phyloP scores from a whole-genome alignment of 2,329 filamentous ascomycete species.

The Bipolaris bicolor region DNA sequence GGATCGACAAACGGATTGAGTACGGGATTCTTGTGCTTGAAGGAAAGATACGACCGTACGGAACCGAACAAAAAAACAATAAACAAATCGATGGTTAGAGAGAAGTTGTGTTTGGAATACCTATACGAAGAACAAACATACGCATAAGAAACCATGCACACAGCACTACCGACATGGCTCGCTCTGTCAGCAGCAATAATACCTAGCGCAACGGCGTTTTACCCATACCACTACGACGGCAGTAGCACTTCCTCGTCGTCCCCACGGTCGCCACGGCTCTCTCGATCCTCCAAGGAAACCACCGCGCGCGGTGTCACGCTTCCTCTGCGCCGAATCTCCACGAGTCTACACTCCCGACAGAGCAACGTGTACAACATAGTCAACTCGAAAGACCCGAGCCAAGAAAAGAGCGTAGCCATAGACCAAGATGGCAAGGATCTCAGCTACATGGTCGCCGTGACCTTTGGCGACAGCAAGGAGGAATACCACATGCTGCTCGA shows the following conservation, averaged over 20 bases:
- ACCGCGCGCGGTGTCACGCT: conserved; percentile 27
- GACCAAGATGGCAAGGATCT: conserved; percentile 61
- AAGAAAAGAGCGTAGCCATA: conserved; percentile 57
- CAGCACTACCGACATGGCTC: conserved; percentile 28
- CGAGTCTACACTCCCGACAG: conserved; percentile 49
- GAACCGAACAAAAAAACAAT: background rate
- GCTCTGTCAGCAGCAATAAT: conserved; percentile 33
- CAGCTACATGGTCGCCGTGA: conserved; percentile 60
- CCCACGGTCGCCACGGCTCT: conserved; percentile 12
- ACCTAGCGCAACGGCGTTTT: conserved; percentile 42
- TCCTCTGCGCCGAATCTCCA: conserved; percentile 38
- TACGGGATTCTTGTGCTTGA: background rate
- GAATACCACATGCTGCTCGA: conserved; percentile 62
- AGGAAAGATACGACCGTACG: background rate
- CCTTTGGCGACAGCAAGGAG: conserved; percentile 57
- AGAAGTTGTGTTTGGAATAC: background rate
- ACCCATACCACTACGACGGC: conserved; percentile 38
- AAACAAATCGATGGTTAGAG: too few relatives aligned
- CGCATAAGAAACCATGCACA: conserved; percentile 23
- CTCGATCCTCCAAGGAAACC: conserved; percentile 2
- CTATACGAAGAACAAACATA: conserved; percentile 8
- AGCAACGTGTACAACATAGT: conserved; percentile 55
- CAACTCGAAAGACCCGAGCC: conserved; percentile 35
- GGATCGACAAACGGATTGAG: background rate
- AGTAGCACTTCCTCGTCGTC: conserved; percentile 9